Evolutionary conservation across 2,329 filamentous ascomycete genomes (phyloP).

Genomic region (Aspergillus phoenicis): DNA sequence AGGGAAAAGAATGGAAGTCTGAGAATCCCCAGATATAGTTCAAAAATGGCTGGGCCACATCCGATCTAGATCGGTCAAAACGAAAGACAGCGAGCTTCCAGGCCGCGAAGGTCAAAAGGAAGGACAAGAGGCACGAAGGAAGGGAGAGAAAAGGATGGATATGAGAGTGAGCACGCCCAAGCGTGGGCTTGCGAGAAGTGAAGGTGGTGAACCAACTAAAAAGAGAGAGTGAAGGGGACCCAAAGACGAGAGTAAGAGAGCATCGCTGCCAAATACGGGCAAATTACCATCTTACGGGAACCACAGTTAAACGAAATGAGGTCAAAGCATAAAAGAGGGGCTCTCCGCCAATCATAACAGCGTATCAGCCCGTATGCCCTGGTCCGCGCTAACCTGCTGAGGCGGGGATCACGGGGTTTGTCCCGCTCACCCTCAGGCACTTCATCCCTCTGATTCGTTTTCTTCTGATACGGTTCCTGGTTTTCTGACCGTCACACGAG

Average conservation of each 20-base stretch:
- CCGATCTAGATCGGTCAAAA: constrained; percentile 32
- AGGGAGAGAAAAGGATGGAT: neutral
- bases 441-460: constrained; percentile 10
- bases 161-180: neutral
- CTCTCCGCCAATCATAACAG: constrained; percentile 16
- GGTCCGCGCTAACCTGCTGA: constrained; percentile 9
- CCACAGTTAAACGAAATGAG: constrained; percentile 26
- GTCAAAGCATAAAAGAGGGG: constrained; percentile 17
- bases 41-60: constrained; percentile 19
- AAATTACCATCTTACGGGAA: constrained; percentile 18
- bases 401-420: neutral
- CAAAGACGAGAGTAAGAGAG: constrained; percentile 11
- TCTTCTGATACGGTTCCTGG: constrained; percentile 27
- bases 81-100: constrained; percentile 42
- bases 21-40: constrained; percentile 14
- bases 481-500: constrained; percentile 21
- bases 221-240: constrained; percentile 8
- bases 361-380: neutral
- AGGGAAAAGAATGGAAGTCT: constrained; percentile 23
- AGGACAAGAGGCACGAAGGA: constrained; percentile 12
- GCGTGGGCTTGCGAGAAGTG: neutral
- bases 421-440: constrained; percentile 11
- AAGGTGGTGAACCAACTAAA: constrained; percentile 1
- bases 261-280: constrained; percentile 11
- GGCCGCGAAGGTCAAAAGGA: constrained; percentile 26